A percentile compares a stretch with the other conserved stretches of the same genome.
Evolutionary conservation across 2,329 filamentous ascomycete species (phyloP).

Genomic region (Phialemoniopsis sp.): DNA sequence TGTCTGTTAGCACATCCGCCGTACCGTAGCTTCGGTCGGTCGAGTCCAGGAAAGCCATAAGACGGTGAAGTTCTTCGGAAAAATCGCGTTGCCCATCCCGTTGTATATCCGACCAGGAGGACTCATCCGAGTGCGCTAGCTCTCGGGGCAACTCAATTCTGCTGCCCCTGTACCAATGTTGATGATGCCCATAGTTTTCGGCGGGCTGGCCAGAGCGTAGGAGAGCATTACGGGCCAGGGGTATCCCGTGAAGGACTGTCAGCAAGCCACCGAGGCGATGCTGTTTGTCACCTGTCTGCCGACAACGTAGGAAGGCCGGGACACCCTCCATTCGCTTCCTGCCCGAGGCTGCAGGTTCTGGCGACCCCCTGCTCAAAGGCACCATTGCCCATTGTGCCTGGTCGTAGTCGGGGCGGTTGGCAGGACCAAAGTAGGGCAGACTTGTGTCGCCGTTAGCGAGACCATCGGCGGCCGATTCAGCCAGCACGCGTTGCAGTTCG

Average conservation of each 20-base stretch:
- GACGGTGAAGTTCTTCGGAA: constrained; percentile 52
- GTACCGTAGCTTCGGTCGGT: constrained; percentile 58
- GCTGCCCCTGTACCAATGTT: constrained; percentile 59
- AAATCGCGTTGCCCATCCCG: constrained; percentile 25
- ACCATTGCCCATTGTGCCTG: constrained; percentile 57
- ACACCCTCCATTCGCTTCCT: constrained; percentile 35
- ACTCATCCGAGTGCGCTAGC: no score
- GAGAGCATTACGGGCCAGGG: constrained; percentile 51
- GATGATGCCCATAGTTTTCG: constrained; percentile 48
- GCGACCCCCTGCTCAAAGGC: constrained; percentile 24
- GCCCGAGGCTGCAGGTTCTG: constrained; percentile 34
- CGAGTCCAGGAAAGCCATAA: constrained; percentile 59
- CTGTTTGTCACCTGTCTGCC: constrained; percentile 17
- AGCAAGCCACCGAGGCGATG: constrained; percentile 49
- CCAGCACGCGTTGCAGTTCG: constrained; percentile 52
- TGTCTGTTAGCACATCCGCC: constrained; percentile 39
- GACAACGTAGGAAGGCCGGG: constrained; percentile 49
- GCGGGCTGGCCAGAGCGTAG: constrained; percentile 36
- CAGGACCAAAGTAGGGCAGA: constrained; percentile 53
- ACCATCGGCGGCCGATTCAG: constrained; percentile 51
- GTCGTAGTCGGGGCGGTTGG: constrained; percentile 52
- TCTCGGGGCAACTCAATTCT: constrained; percentile 31
- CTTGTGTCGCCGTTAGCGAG: constrained; percentile 24
- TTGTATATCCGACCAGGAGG: no score
- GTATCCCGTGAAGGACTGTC: constrained; percentile 58